phyloP scores from a whole-genome alignment of 108 stramenopile genomes.

The Pseudonitzschia delicatissima region DNA sequence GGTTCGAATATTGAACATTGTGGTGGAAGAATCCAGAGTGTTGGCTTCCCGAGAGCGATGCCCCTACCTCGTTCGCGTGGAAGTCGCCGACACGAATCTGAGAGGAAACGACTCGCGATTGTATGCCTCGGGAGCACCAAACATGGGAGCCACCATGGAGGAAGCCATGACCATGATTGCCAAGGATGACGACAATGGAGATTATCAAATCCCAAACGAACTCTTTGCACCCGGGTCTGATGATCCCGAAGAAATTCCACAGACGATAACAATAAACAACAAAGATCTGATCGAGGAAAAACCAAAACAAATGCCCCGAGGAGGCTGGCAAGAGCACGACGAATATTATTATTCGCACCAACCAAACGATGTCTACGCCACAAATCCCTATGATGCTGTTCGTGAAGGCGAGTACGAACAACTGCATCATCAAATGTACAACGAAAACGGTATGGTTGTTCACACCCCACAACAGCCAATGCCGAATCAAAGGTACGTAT shows the following conservation, averaged over 20 bases:
- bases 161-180: conserved; percentile 56
- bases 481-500: conserved; percentile 6
- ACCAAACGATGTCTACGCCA: conserved; percentile 21
- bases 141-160: conserved; percentile 64
- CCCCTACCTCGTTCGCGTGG: conserved; percentile 77
- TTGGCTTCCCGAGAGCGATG: conserved; percentile 79
- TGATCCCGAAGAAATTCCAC: not conserved
- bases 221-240: conserved; percentile 9
- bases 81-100: conserved; percentile 77
- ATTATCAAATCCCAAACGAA: conserved; percentile 36
- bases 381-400: conserved; percentile 48
- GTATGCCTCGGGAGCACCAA: conserved; percentile 56
- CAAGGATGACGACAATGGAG: not conserved
- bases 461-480: not conserved
- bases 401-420: conserved; percentile 64
- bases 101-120: conserved; percentile 81
- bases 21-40: conserved; percentile 57
- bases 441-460: not conserved
- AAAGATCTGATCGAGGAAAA: not conserved
- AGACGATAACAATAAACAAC: not conserved
- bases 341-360: conserved; percentile 15
- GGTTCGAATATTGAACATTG: conserved; percentile 73
- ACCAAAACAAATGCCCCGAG: conserved; percentile 19
- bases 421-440: conserved; percentile 60
- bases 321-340: conserved; percentile 35